Conservation (phyloP, 2,329 filamentous ascomycete species). For the Colletotrichum falcatum region DNA sequence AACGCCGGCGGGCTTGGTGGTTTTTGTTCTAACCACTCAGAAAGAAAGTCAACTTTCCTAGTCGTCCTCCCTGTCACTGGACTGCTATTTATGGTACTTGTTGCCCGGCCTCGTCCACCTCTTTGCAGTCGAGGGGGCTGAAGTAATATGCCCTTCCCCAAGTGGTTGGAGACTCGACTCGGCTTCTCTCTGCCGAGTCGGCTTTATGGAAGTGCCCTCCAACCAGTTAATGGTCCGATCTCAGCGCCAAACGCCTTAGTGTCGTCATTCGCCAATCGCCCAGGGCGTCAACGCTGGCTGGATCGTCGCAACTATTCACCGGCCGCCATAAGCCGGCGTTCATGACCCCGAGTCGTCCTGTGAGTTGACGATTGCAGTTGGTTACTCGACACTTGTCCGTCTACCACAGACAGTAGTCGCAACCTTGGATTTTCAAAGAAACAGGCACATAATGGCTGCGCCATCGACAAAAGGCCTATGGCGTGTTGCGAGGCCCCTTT, state of each 20-base stretch:
- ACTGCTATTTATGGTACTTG: background rate
- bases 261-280: slow-evolving; percentile 14
- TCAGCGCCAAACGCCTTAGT: background rate
- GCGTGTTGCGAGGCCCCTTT: slow-evolving; percentile 11
- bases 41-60: background rate
- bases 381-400: background rate
- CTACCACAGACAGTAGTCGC: too few relatives aligned
- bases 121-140: background rate
- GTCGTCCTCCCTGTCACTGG: background rate
- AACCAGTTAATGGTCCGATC: background rate
- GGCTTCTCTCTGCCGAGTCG: slow-evolving; percentile 31
- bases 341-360: background rate
- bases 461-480: background rate
- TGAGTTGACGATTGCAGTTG: background rate
- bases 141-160: background rate
- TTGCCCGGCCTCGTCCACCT: too few relatives aligned
- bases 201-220: slow-evolving; percentile 19
- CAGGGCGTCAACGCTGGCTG: background rate
- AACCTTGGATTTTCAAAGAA: background rate
- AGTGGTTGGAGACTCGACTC: background rate
- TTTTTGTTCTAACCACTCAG: background rate
- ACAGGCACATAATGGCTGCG: background rate
- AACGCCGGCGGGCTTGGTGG: background rate
- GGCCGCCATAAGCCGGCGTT: background rate
- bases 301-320: background rate